Evolutionary conservation across 129 eudicot species (phyloP).

Genomic region (Glebionis coronaria): DNA sequence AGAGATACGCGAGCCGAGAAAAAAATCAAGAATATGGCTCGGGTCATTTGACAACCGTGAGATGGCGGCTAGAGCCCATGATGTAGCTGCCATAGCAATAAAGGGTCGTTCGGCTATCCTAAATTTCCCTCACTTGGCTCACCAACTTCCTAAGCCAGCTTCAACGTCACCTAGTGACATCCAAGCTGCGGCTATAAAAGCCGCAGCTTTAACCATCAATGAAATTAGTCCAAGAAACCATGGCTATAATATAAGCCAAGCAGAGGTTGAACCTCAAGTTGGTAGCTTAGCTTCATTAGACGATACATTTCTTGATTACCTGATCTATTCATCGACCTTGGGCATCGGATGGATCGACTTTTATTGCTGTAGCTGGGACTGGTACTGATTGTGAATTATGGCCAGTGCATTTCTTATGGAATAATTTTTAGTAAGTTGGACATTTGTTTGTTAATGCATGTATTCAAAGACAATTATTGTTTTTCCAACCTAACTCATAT

Average conservation of each 20-base stretch:
- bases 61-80: conserved; percentile 29
- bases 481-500: too few species aligned
- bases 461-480: too few species aligned
- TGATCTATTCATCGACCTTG: conserved; percentile 19
- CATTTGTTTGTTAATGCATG: background rate
- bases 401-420: conserved; percentile 13
- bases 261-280: conserved; percentile 5
- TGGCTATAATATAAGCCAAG: background rate
- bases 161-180: conserved; percentile 22
- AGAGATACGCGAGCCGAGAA: conserved; percentile 21
- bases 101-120: conserved; percentile 25
- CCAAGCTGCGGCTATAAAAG: conserved; percentile 23
- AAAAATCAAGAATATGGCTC: conserved; percentile 28
- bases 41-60: conserved; percentile 27
- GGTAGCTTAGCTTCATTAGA: background rate
- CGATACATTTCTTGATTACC: conserved; percentile 24
- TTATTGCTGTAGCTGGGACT: conserved; percentile 15
- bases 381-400: conserved; percentile 8
- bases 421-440: background rate
- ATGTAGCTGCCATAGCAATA: conserved; percentile 26
- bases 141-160: conserved; percentile 20
- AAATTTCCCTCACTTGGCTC: conserved; percentile 29
- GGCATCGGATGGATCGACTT: conserved; percentile 10
- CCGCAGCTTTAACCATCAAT: conserved; percentile 2
- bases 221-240: conserved; percentile 9